Conservation (phyloP, 1,139 yeast species). For the Pichia sp. region DNA sequence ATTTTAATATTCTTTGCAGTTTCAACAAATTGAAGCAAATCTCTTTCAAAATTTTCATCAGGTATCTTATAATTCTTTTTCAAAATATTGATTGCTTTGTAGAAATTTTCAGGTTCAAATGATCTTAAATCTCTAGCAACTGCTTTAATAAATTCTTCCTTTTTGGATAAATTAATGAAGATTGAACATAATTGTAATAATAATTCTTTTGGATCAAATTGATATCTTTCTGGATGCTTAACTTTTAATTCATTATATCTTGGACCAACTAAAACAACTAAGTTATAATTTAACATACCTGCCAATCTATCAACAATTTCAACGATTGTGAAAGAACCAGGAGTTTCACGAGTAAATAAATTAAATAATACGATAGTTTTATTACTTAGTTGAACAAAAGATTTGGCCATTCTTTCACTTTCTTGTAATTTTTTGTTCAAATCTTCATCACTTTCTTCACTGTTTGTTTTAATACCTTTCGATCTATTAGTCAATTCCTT, state of each 20-base stretch:
- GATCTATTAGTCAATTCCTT: conserved; percentile 44
- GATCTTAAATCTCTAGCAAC: conserved; percentile 91
- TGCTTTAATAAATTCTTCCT: conserved; percentile 64
- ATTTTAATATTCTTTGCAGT: conserved; percentile 55
- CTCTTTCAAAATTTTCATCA: conserved; percentile 44
- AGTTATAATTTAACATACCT: conserved; percentile 89
- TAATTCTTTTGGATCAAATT: conserved; percentile 72
- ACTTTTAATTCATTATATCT: conserved; percentile 87
- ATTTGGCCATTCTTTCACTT: conserved; percentile 73
- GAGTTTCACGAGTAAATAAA: conserved; percentile 79
- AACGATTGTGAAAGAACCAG: conserved; percentile 76
- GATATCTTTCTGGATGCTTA: conserved; percentile 73
- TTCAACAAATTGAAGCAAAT: conserved; percentile 51
- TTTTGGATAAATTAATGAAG: conserved; percentile 62
- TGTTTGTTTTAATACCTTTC: conserved; percentile 38
- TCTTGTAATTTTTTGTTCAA: conserved; percentile 47
- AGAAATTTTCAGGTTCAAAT: conserved; percentile 58
- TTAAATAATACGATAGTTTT: conserved; percentile 76
- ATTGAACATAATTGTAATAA: conserved; percentile 67
- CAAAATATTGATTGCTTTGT: conserved; percentile 65
- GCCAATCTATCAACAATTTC: conserved; percentile 93
- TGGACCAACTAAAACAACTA: conserved; percentile 90
- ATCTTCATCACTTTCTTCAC: conserved; percentile 58
- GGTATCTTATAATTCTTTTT: conserved; percentile 45
- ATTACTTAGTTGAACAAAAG: conserved; percentile 77